Evolutionary conservation across 139 green algal genomes (phyloP).

Genomic region (Chlorella sp.): DNA sequence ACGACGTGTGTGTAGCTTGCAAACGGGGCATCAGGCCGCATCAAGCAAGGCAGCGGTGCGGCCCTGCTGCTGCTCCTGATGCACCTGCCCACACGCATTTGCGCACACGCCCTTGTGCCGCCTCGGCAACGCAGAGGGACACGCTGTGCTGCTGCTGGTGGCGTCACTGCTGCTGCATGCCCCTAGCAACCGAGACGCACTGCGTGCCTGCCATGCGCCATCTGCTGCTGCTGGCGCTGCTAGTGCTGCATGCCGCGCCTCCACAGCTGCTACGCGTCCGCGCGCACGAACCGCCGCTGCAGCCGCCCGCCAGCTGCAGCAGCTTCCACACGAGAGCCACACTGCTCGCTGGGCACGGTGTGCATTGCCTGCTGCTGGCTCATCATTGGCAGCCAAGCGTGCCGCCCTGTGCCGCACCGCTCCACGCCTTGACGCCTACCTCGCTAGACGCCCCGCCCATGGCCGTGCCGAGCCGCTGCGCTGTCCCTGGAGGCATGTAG

Average conservation of each 20-base stretch:
- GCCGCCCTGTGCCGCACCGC: background rate
- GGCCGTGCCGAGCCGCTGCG: slow-evolving; percentile 17
- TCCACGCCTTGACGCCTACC: background rate
- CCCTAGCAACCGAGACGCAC: no score
- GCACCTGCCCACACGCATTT: background rate
- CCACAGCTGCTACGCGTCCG: background rate
- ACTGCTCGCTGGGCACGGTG: no score
- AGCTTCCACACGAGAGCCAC: no score
- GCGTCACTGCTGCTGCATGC: no score
- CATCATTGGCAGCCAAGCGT: background rate
- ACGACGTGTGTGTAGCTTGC: background rate
- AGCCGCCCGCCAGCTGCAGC: no score
- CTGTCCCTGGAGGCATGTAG: slow-evolving; percentile 29
- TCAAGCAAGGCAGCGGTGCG: background rate
- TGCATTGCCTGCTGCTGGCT: background rate
- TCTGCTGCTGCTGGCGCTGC: background rate
- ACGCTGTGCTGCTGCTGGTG: no score
- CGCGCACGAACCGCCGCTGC: no score
- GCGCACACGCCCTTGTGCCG: background rate
- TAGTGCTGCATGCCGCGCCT: background rate
- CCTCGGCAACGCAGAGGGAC: no score
- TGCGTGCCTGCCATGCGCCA: background rate
- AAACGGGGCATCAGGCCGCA: background rate
- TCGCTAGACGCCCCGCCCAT: no score
- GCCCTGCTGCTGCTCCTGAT: background rate